Conservation (phyloP, 805 yeast genomes). For the Zygosaccharomyces pseudorouxii region DNA sequence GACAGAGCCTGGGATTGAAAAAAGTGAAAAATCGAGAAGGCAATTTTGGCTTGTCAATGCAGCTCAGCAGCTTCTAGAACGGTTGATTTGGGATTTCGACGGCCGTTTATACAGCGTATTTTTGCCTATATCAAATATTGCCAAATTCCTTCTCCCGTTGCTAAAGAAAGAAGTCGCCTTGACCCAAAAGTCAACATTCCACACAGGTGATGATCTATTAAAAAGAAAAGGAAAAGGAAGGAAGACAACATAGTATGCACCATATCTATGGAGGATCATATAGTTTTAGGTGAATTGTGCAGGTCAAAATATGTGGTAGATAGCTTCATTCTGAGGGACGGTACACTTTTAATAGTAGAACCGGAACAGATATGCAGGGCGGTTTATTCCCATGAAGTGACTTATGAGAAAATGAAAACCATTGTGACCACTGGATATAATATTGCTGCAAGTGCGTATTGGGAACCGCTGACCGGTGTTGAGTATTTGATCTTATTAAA, state of each 20-base stretch:
- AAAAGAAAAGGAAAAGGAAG: background rate
- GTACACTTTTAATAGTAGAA: conserved; percentile 9
- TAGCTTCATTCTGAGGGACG: conserved; percentile 1
- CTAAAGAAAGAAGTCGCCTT: background rate
- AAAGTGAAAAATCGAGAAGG: too few relatives aligned
- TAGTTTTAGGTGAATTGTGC: conserved; percentile 1
- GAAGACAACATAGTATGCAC: background rate
- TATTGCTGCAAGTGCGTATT: conserved; percentile 13
- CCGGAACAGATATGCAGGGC: conserved; percentile 8
- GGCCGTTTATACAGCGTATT: background rate
- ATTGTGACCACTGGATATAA: conserved; percentile 16
- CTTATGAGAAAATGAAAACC: conserved; percentile 5
- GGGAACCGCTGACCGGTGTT: conserved; percentile 11
- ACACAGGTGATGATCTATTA: background rate
- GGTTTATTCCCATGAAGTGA: background rate
- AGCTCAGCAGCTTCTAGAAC: background rate
- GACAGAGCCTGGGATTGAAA: background rate
- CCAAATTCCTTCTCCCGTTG: background rate
- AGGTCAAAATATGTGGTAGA: conserved; percentile 5
- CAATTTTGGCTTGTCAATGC: background rate
- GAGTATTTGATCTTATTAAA: conserved; percentile 20
- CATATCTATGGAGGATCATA: conserved; percentile 1
- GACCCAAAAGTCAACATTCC: background rate
- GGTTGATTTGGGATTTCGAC: background rate
- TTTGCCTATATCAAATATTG: background rate